Percentiles rank a stretch among this genome's conserved stretches.
Evolutionary conservation across 2,329 filamentous ascomycete genomes (phyloP).

Genomic region (Colletotrichum echinochloae): DNA sequence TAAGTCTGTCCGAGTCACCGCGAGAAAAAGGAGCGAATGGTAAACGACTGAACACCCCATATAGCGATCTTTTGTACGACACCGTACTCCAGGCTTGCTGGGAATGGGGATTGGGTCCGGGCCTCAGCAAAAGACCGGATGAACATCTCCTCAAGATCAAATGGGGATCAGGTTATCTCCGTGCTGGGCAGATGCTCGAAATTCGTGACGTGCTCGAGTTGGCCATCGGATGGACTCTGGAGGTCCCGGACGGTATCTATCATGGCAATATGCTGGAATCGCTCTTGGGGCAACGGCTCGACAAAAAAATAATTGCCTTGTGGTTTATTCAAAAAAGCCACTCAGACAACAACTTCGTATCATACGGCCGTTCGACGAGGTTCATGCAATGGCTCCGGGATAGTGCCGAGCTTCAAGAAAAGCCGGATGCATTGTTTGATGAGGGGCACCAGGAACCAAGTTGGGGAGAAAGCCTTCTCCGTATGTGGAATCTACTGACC

Average conservation of each 20-base stretch:
- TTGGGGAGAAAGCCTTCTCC: not conserved
- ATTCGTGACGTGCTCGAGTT: not conserved
- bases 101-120: not conserved
- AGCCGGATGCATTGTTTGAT: not conserved
- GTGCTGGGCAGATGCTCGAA: not conserved
- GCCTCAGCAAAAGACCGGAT: not conserved
- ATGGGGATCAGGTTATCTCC: not conserved
- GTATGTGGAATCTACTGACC: not conserved
- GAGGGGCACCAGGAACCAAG: not conserved
- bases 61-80: not conserved
- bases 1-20: no score
- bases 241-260: not conserved
- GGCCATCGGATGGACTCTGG: not conserved
- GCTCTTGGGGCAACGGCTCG: not conserved
- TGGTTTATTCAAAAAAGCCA: not conserved
- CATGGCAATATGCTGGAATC: not conserved
- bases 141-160: not conserved
- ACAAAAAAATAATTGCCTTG: not conserved
- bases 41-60: not conserved
- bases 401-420: not conserved
- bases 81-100: not conserved
- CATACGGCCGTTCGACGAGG: no score
- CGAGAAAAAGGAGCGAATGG: no score
- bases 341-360: accelerated
- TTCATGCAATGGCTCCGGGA: not conserved